Base-by-base conservation (phyloP, 768 basidiomycete species). In the Tulasnella calospora region DNA sequence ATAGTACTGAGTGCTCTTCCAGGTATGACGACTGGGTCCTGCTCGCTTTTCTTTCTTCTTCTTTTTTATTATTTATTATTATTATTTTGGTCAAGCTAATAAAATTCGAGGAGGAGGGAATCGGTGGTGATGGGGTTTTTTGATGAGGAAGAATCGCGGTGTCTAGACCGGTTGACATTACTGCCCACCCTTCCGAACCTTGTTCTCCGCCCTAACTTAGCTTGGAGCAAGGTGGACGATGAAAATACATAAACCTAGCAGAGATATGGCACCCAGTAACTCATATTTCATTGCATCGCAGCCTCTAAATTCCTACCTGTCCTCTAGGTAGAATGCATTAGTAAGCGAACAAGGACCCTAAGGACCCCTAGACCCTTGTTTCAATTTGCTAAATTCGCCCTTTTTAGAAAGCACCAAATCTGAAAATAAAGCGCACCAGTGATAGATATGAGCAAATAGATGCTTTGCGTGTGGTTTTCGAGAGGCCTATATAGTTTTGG, bases 401-500 rank as follows among this genome's bases (percentile, higher is more conserved):
- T 55, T 55, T n/a, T 55, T 9, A 55, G n/a, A 55, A 55, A 7
- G 6, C 6, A 55, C 17, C 17, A 19, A 19, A 55, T 7, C 4
- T 4, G n/a, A 19, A 55, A 55, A 55, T 55, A 4, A 19, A 55
- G 51, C 51, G 21, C 51, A 55, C 51, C 17, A 17, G n/a, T n/a
- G n/a, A n/a, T n/a, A n/a, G n/a, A n/a, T n/a, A n/a, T n/a, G n/a
- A n/a, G n/a, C n/a, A n/a, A 55, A 55, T 21, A 55, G 6, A 55
- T 6, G 51, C 17, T 5, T 4, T 55, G 8, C 4, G 21, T n/a
- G n/a, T 55, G 51, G 51, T 7, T 55, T 55, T 55, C 17, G n/a
- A n/a, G 51, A 55, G 51, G 51, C n/a, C 51, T 19, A 19, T 9
- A 19, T 9, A 19, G 13, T 82, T 83, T 21, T 30, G 36, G 15